These are phyloP conservation scores for Fonsecaea nubica DNA, from an alignment of 2,329 filamentous ascomycete genomes.

Conservation along the genomic window DNA sequence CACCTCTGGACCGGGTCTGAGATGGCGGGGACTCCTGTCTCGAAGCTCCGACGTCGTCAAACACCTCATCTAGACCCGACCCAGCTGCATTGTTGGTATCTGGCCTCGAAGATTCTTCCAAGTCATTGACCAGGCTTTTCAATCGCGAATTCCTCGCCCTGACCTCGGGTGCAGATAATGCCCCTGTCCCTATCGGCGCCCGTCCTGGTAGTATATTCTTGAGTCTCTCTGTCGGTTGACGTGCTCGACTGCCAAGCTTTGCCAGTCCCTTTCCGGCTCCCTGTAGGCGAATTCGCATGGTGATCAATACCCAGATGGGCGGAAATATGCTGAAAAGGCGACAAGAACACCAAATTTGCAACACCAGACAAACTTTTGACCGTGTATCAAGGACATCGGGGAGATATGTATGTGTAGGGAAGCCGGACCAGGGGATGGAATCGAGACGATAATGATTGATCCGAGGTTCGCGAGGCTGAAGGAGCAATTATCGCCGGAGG, in stretches of 20 bases:
- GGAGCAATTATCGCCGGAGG: constrained; percentile 9
- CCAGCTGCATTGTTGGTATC: background rate
- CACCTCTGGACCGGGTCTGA: background rate
- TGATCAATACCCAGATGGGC: constrained; percentile 6
- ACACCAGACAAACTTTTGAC: background rate
- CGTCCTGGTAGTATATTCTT: constrained; percentile 8
- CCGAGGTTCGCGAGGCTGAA: constrained; percentile 28
- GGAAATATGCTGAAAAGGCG: background rate
- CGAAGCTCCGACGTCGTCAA: constrained; percentile 1
- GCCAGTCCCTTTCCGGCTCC: background rate
- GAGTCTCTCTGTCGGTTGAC: constrained; percentile 10
- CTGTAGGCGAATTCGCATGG: constrained; percentile 7
- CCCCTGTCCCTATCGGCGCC: background rate
- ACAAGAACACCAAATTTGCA: background rate
- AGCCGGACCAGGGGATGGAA: background rate
- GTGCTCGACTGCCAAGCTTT: constrained; percentile 1
- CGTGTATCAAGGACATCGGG: background rate
- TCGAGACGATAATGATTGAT: constrained; percentile 1
- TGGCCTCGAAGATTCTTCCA: background rate
- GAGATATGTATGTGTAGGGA: background rate
- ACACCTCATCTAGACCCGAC: background rate
- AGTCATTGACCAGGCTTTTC: background rate
- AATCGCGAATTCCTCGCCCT: constrained; percentile 5
- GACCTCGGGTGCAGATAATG: constrained; percentile 5
- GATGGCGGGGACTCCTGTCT: background rate